These are phyloP conservation scores for Myrica gale DNA, from an alignment of 306 rosid genomes.

Conservation along the genomic window DNA sequence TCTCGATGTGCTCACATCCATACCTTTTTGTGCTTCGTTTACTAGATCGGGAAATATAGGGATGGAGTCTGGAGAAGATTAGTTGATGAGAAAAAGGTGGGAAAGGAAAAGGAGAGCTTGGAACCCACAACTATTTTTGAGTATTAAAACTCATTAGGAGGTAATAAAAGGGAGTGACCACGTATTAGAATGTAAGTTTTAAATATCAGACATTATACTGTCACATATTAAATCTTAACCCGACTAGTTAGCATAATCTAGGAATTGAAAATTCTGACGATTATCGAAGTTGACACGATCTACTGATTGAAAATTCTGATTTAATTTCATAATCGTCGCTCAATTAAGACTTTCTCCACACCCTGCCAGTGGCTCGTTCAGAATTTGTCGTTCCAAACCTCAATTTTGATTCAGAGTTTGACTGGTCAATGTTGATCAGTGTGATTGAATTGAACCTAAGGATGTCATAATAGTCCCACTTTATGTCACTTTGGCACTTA, in stretches of 20 bases:
- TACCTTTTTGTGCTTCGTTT: background rate
- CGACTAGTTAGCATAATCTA: too few species aligned
- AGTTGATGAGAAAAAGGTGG: background rate
- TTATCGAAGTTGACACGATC: too few species aligned
- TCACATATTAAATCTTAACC: too few species aligned
- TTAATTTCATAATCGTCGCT: too few species aligned
- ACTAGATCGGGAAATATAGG: background rate
- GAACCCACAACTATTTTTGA: background rate
- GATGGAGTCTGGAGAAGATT: background rate
- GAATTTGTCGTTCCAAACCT: background rate
- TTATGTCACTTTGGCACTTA: background rate
- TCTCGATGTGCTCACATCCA: background rate
- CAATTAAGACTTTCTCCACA: too few species aligned
- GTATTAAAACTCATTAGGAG: too few species aligned
- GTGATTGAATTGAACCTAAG: background rate
- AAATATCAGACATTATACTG: too few species aligned
- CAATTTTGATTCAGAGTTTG: background rate
- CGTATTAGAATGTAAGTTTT: background rate
- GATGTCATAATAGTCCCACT: background rate
- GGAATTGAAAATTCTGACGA: too few species aligned
- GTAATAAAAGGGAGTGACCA: too few species aligned
- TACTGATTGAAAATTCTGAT: too few species aligned
- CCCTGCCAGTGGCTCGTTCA: background rate
- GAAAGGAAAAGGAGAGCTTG: background rate
- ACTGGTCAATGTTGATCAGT: background rate